Conservation (phyloP, 129 eudicot genomes). For the sunflower (Helianthus annuus) region HanXRQr2.0-SUNRISE NC_035447.2:73586209-73586708, state of each 20-base stretch:
- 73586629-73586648: no score
- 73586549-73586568: no score
- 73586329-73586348: background rate
- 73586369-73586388: background rate
- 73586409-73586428: background rate
- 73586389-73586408: background rate
- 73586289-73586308: constrained; percentile 71
- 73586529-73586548: background rate
- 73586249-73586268: constrained; percentile 55
- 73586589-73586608: no score
- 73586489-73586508: background rate
- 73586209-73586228: constrained; percentile 85
- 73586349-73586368: background rate
- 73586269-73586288: constrained; percentile 73
- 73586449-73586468: background rate
- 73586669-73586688: no score
- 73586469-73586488: background rate
- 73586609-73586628: no score
- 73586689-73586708: no score
- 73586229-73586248: constrained; percentile 63
- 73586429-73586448: background rate
- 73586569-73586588: no score
- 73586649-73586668: no score
- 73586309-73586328: constrained; percentile 49
- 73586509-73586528: background rate